Percentiles rank a stretch among this genome's conserved stretches.
phyloP scores from a whole-genome alignment of 768 basidiomycete genomes.

The Pleurotus tuoliensis region DNA sequence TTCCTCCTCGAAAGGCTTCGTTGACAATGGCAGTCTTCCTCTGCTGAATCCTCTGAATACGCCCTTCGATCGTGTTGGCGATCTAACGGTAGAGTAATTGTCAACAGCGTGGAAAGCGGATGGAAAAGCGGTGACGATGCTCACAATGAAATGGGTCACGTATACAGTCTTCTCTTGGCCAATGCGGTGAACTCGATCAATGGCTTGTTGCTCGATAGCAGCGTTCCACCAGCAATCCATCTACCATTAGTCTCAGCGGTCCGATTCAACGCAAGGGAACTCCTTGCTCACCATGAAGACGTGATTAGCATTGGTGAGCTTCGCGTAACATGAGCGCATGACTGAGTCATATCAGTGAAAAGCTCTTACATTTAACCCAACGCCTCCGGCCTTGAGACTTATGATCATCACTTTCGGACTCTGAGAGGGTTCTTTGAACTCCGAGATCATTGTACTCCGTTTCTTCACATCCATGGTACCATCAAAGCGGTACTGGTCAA shows the following conservation, averaged over 20 bases:
- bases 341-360: neutral
- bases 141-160: slow-evolving; percentile 81
- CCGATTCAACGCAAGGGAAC: neutral
- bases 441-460: slow-evolving; percentile 67
- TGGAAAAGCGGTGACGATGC: slow-evolving; percentile 15
- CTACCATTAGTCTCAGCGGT: slow-evolving; percentile 29
- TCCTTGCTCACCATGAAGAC: slow-evolving; percentile 72
- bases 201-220: slow-evolving; percentile 81
- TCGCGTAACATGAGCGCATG: neutral
- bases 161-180: slow-evolving; percentile 81
- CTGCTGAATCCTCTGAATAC: slow-evolving; percentile 79
- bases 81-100: slow-evolving; percentile 35
- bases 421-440: slow-evolving; percentile 67
- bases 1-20: slow-evolving; percentile 67
- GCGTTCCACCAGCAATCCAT: slow-evolving; percentile 96
- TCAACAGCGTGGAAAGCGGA: too few relatives aligned
- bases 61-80: slow-evolving; percentile 71
- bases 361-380: slow-evolving; percentile 73
- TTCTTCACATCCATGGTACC: slow-evolving; percentile 89
- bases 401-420: slow-evolving; percentile 75
- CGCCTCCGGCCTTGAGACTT: slow-evolving; percentile 88
- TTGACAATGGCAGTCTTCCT: slow-evolving; percentile 85
- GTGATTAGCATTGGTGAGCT: slow-evolving; percentile 79
- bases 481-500: slow-evolving; percentile 80
- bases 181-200: slow-evolving; percentile 83